Percentiles rank a stretch among this genome's conserved stretches.
Conservation (phyloP, 495 filamentous ascomycete species). For the Penicillium egyptiacum region DNA sequence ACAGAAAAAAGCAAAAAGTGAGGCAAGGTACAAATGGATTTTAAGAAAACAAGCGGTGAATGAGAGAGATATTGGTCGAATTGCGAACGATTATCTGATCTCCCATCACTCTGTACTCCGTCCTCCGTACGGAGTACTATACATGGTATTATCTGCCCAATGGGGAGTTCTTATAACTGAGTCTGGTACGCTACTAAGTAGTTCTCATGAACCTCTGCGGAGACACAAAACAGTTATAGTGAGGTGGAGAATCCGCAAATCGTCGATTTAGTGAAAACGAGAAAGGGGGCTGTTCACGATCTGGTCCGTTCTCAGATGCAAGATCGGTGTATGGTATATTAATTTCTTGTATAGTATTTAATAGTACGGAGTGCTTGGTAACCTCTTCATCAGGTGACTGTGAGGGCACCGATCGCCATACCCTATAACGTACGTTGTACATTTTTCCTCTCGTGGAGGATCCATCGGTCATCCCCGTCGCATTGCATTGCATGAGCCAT, state of each 20-base stretch:
- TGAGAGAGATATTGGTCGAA: constrained; percentile 9
- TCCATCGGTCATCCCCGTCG: constrained; percentile 26
- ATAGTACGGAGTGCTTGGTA: too few relatives aligned
- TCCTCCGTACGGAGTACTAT: too few relatives aligned
- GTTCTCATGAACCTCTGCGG: constrained; percentile 16
- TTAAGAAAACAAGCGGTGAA: constrained; percentile 28
- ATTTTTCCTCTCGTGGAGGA: constrained; percentile 22
- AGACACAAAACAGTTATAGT: constrained; percentile 9
- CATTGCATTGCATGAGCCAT: constrained; percentile 35
- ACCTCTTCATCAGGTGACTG: constrained; percentile 29
- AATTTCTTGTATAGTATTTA: neutral
- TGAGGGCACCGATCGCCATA: constrained; percentile 19
- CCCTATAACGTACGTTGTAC: constrained; percentile 1
- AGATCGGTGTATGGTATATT: constrained; percentile 22
- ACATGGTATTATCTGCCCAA: neutral
- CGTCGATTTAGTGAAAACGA: constrained; percentile 25
- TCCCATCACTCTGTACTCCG: neutral
- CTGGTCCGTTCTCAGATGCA: constrained; percentile 31
- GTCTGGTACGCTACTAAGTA: neutral
- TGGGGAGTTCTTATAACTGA: neutral
- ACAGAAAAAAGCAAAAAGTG: constrained; percentile 13
- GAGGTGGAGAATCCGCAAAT: constrained; percentile 29
- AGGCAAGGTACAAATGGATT: neutral
- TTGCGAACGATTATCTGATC: constrained; percentile 29
- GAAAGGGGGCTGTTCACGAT: constrained; percentile 26